These are phyloP conservation scores for Rhizopogon vulgaris DNA, from an alignment of 768 basidiomycete genomes.

Conservation along the genomic window DNA sequence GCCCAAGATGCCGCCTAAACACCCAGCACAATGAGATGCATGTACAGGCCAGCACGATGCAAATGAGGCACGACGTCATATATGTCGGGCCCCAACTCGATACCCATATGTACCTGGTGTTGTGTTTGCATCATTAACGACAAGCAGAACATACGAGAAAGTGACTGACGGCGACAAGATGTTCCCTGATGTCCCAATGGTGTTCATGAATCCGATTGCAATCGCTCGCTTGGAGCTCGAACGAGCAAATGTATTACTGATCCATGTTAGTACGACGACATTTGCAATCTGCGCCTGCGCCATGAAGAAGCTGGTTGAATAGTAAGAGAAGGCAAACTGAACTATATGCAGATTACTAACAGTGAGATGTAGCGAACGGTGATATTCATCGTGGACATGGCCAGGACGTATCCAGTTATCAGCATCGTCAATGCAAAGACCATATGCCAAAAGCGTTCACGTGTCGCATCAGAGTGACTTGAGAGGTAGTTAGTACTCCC, in stretches of 20 bases:
- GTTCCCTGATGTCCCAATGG: slow-evolving; percentile 3
- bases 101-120: slow-evolving; percentile 56
- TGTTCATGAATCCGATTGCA: slow-evolving; percentile 4
- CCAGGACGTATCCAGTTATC: slow-evolving; percentile 57
- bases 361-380: slow-evolving; percentile 52
- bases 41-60: slow-evolving; percentile 48
- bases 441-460: slow-evolving; percentile 70
- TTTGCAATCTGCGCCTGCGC: slow-evolving; percentile 63
- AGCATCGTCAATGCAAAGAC: slow-evolving; percentile 44
- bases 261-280: slow-evolving; percentile 47
- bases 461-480: slow-evolving; percentile 62
- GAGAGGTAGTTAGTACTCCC: background rate
- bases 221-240: slow-evolving; percentile 71
- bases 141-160: slow-evolving; percentile 1
- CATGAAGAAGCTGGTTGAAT: slow-evolving; percentile 54
- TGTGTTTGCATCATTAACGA: background rate
- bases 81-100: slow-evolving; percentile 62
- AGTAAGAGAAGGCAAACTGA: background rate
- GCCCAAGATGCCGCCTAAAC: slow-evolving; percentile 36
- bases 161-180: slow-evolving; percentile 5
- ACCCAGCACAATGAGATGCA: slow-evolving; percentile 41
- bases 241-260: slow-evolving; percentile 53
- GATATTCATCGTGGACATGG: slow-evolving; percentile 54
- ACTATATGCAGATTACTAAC: slow-evolving; percentile 25
- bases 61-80: slow-evolving; percentile 60